These are phyloP conservation scores for Paraconiothyrium brasiliense DNA, from an alignment of 2,329 filamentous ascomycete genomes.

Conservation along the genomic window DNA sequence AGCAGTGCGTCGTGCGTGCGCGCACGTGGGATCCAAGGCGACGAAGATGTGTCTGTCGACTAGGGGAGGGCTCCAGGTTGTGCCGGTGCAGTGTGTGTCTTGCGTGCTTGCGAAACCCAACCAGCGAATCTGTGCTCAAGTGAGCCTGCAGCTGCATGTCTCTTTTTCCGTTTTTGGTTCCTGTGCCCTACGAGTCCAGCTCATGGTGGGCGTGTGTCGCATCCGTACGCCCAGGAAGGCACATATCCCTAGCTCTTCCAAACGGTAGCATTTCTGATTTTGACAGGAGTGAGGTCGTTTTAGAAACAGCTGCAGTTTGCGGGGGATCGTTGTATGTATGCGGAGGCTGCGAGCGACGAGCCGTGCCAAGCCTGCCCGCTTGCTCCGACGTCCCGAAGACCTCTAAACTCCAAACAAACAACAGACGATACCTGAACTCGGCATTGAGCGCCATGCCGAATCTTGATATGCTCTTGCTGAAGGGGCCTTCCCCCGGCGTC, in stretches of 20 bases:
- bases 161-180: background rate
- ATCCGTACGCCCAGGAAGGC: background rate
- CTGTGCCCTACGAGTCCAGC: background rate
- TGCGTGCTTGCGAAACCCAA: background rate
- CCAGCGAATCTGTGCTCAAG: background rate
- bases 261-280: background rate
- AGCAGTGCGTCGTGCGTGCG: background rate
- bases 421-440: background rate
- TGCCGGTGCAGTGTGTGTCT: background rate
- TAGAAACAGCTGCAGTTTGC: background rate
- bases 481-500: constrained; percentile 78
- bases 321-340: constrained; percentile 8
- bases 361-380: background rate
- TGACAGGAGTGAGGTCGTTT: constrained; percentile 1
- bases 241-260: background rate
- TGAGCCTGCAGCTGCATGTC: background rate
- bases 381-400: constrained; percentile 9
- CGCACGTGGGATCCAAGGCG: background rate
- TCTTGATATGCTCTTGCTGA: constrained; percentile 80
- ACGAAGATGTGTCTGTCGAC: background rate
- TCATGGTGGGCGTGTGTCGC: background rate
- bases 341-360: background rate
- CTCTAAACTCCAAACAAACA: constrained; percentile 11
- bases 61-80: background rate
- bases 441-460: constrained; percentile 44